Base-by-base conservation (phyloP, 129 eudicot species). In the Centella asiatica region DNA sequence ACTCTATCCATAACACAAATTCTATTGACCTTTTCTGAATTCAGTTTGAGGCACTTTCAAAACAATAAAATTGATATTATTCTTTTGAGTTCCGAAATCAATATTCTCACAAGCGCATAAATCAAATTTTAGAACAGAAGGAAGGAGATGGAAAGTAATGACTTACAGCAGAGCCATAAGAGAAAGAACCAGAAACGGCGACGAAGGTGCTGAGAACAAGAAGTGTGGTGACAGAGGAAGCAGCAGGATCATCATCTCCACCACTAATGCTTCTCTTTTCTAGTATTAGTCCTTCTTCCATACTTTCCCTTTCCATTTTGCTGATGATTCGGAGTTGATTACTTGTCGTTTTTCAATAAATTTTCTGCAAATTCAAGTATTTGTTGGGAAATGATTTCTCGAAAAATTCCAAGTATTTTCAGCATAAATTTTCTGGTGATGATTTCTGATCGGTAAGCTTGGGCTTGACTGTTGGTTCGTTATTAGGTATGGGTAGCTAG, bases 91-190 rank as follows among this genome's bases (percentile, higher is more conserved):
- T 23, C 8, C 10, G 25, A 4, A 9, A 1, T 22, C 20, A 9
- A 47, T 20, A 52, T 11, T 52, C 8, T 28, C 28, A n/a, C 1
- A 8, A 24, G 18, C n/a, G 28, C 18, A 11, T 17, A 14, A 18
- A 6, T 5, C 11, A 5, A 6, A 42, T 5, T 12, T 42, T 4
- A 42, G 15, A 42, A 12, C 9, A 34, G 4, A 34, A 3, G 9
- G 4, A 34, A 3, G 9, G 9, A 46, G 4, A 33, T 2, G 12
- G 15, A 34, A 20, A 4, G 7, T 0, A 40, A 59, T 5, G 6
- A 56, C 74, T 54, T 44, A 68, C 72, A 56, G 64, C 42, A 55
- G 54, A 68, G 20, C 72, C 72, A 54, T 15, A 40, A 4, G 54
- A 31, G 34, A 68, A 56, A 27, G 72, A 68, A 42, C 64, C 64